phyloP scores from a whole-genome alignment of 495 filamentous ascomycete species.

The Physcia stellaris region DNA sequence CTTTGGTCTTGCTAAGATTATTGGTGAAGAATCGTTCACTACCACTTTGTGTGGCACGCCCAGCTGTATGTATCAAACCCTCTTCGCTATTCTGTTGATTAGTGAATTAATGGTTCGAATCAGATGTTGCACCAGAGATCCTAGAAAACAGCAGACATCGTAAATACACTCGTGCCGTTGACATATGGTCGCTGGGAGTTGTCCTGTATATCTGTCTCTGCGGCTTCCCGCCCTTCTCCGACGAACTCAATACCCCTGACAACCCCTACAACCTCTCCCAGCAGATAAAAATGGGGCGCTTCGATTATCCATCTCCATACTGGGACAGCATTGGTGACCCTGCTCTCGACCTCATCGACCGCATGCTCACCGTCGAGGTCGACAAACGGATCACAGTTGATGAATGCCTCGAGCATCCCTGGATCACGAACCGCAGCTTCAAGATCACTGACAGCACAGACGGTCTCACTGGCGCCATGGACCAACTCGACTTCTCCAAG shows the following conservation, averaged over 20 bases:
- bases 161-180: constrained; percentile 87
- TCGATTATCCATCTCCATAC: constrained; percentile 94
- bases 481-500: constrained; percentile 68
- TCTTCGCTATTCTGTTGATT: constrained; percentile 4
- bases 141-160: constrained; percentile 62
- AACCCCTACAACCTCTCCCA: constrained; percentile 81
- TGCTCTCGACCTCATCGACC: constrained; percentile 86
- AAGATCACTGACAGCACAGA: constrained; percentile 78
- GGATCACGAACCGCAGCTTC: constrained; percentile 49
- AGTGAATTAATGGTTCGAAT: constrained; percentile 10
- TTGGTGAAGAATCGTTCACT: constrained; percentile 96
- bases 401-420: constrained; percentile 82
- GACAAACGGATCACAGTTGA: constrained; percentile 76
- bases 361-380: constrained; percentile 81
- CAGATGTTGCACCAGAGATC: constrained; percentile 93
- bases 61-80: constrained; percentile 44
- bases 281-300: constrained; percentile 76
- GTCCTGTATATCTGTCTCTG: constrained; percentile 99
- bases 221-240: constrained; percentile 93
- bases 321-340: constrained; percentile 90
- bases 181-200: constrained; percentile 94
- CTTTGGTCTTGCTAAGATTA: constrained; percentile 96
- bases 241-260: constrained; percentile 66
- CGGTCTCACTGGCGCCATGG: constrained; percentile 71
- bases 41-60: constrained; percentile 95